Base-by-base conservation (phyloP, 495 filamentous ascomycete species). In the Tuber borchii region DNA sequence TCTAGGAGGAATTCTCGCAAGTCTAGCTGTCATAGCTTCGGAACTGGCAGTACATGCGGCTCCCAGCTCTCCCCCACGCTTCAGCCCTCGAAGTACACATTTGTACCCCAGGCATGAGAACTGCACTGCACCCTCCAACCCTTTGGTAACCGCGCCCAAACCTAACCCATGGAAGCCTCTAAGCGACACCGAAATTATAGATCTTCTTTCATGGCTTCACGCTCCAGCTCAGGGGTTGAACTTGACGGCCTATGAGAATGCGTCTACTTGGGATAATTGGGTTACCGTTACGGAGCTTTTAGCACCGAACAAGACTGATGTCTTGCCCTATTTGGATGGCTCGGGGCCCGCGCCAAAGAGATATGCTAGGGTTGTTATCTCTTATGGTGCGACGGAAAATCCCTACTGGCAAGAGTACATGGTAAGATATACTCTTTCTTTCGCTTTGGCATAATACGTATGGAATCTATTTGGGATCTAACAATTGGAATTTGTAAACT, bases 221-320 rank as follows among this genome's bases (percentile, higher is more conserved):
- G 76, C 83, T 77, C 78, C 79, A 12, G 79, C 82, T 40, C 42
- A 73, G 14, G 81, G 85, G 19, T 77, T 86, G 26, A 85, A 86
- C 75, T 74, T 86, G 72, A 86, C 85, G 31, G 31, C 65, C 0
- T 77, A 75, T 70, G 81, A 80, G 14, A 73, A 83, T 7, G 85
- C 85, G 37, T 76, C 72, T 26, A 31, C 72, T 22, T 85, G 83
- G 83, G 83, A 84, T 74, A 85, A 84, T 79, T 77, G 43, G 65
- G 43, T 73, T 61, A 71, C 70, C 37, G 75, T 85, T n/a, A 82
- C 87, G 44, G 88, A 89, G 73, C 78, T 86, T 20, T 80, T 88
- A 74, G 80, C 82, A 73, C 87, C 87, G 20, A 89, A 89, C 82
- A 89, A 89, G 79, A 86, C 87, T 1, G 86, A 86, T 80, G 85